These are phyloP conservation scores for Pisolithus marmoratus DNA, from an alignment of 768 basidiomycete genomes.

Conservation along the genomic window DNA sequence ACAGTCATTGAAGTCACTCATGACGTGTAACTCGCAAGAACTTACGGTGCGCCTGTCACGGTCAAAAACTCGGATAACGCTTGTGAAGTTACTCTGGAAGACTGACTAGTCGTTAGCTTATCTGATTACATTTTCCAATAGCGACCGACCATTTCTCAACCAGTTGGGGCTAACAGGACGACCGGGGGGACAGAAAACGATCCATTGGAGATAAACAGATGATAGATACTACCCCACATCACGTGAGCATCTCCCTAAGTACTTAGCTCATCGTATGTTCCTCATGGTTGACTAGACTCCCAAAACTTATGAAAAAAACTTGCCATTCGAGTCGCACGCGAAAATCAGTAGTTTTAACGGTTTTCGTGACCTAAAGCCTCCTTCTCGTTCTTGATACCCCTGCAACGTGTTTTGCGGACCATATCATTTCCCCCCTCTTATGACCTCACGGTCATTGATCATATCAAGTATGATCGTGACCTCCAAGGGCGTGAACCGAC, in stretches of 20 bases:
- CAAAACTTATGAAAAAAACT: too few relatives aligned
- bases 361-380: too few relatives aligned
- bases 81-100: neutral
- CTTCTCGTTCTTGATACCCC: too few relatives aligned
- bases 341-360: too few relatives aligned
- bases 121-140: too few relatives aligned
- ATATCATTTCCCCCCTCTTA: neutral
- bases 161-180: neutral
- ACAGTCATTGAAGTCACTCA: slow-evolving; percentile 1
- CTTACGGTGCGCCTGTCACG: slow-evolving; percentile 64
- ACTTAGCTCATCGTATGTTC: too few relatives aligned
- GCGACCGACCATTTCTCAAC: neutral
- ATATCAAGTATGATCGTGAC: too few relatives aligned
- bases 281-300: neutral
- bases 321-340: too few relatives aligned
- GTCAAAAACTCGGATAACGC: slow-evolving; percentile 21
- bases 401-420: neutral
- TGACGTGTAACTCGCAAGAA: slow-evolving; percentile 9
- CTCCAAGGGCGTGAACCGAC: too few relatives aligned
- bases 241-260: neutral
- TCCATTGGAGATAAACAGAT: neutral
- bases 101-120: neutral
- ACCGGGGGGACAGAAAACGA: neutral
- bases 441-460: neutral
- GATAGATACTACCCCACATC: neutral